Evolutionary conservation across 306 rosid genomes (phyloP), one percentile per base, ranked within the genome.

Genomic region (Begonia masoniana): DNA sequence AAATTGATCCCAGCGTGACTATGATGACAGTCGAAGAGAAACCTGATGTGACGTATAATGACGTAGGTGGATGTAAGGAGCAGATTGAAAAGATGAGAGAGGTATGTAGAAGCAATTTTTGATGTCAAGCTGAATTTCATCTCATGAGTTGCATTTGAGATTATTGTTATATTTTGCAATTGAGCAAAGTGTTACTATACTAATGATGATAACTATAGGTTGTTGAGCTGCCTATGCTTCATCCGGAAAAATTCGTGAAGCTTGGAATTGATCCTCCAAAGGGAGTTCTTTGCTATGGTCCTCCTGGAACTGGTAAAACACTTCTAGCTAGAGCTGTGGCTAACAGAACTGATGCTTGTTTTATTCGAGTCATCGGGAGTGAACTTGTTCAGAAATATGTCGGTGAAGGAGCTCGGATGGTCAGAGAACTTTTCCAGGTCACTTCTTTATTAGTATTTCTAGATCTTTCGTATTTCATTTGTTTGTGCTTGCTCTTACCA

Each of bases 1-100:
- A 92, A 65, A 92, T 92, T 67, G 99, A 92, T 78, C 99, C 99
- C 4, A 86, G 96, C 68, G 99, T 92, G 57, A 92, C 99, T 56
- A 92, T 92, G 99, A 92, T 92, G 99, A 92, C 99, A 0, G 99
- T 92, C 41, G 99, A 92, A 73, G 99, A 92, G 75, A 92, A 92
- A 67, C 99, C 99, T 2, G 99, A 92, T 71, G 99, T 92, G 62
- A 92, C 96, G 10, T 92, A 92, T 66, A 92, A 92, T 54, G 99
- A 92, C 68, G 99, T 92, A 50, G 99, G 99, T 60, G 99, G 99
- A 59, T 92, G 96, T 35, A 92, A 92, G 74, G 99, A 92, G 64
- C 99, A 92, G 63, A 92, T 92, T 66, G 99, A 92, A 66, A 92
- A 81, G 74, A 92, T 92, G 99, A 76, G 96, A 65, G 99, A 92